These are phyloP conservation scores for Tricholoma sp. DNA, from an alignment of 768 basidiomycete genomes.

Conservation along the genomic window DNA sequence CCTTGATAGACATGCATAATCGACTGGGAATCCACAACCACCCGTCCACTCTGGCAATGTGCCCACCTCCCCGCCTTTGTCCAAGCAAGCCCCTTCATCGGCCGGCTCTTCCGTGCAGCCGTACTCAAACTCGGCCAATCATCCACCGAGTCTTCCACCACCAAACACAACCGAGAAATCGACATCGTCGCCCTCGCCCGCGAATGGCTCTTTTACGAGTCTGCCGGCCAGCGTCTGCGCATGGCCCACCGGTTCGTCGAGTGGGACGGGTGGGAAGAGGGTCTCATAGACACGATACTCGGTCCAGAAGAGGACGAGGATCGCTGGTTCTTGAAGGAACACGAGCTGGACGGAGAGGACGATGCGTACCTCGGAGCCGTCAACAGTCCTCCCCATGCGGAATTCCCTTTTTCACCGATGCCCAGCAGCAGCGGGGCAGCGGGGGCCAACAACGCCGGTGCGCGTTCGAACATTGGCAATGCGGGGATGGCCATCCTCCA, in stretches of 20 bases:
- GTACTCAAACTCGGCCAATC: conserved; percentile 41
- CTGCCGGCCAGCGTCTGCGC: conserved; percentile 58
- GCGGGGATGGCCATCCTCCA: conserved; percentile 10
- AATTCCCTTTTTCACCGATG: background rate
- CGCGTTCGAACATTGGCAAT: background rate
- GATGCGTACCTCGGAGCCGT: conserved; percentile 8
- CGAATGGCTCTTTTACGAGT: conserved; percentile 76
- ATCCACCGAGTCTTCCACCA: conserved; percentile 18
- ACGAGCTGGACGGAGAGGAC: conserved; percentile 21
- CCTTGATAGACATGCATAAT: conserved; percentile 78
- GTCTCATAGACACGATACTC: conserved; percentile 68
- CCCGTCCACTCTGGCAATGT: conserved; percentile 78
- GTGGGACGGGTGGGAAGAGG: conserved; percentile 93
- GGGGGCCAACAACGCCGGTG: background rate
- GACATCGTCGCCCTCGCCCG: conserved; percentile 43
- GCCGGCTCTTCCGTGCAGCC: conserved; percentile 63
- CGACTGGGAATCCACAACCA: conserved; percentile 90
- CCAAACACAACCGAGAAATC: conserved; percentile 15
- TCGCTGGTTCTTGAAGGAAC: conserved; percentile 53
- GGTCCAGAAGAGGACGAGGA: conserved; percentile 68
- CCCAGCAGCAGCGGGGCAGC: background rate
- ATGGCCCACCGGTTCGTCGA: conserved; percentile 78
- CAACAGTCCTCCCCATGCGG: conserved; percentile 17
- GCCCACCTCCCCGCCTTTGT: conserved; percentile 80
- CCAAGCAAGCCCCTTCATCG: conserved; percentile 71